Evolutionary conservation across 2,329 filamentous ascomycete genomes (phyloP).

Genomic region (Sphaerulina vaccinii): DNA sequence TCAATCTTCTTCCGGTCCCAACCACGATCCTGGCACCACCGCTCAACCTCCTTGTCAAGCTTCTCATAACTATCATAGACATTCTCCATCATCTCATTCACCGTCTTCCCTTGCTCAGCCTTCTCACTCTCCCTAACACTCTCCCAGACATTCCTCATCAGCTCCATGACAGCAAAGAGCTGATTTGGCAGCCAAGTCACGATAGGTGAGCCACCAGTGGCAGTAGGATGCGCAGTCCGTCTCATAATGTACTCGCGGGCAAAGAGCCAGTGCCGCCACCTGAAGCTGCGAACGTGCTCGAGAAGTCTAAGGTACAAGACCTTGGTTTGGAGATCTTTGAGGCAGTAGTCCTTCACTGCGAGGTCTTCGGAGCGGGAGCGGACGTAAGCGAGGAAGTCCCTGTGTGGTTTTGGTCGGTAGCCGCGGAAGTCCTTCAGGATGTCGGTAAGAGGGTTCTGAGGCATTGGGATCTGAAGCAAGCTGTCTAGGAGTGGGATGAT

Average conservation of each 20-base stretch:
- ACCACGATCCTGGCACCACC: slow-evolving; percentile 56
- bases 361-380: slow-evolving; percentile 51
- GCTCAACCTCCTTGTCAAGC: slow-evolving; percentile 70
- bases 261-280: slow-evolving; percentile 84
- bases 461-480: slow-evolving; percentile 82
- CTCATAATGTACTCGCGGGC: slow-evolving; percentile 82
- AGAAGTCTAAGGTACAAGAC: slow-evolving; percentile 53
- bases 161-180: slow-evolving; percentile 68
- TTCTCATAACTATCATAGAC: slow-evolving; percentile 63
- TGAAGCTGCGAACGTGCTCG: slow-evolving; percentile 75
- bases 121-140: slow-evolving; percentile 29
- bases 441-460: slow-evolving; percentile 79
- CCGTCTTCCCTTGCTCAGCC: slow-evolving; percentile 21
- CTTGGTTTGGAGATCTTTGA: slow-evolving; percentile 35
- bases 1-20: slow-evolving; percentile 16
- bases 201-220: slow-evolving; percentile 77
- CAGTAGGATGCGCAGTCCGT: slow-evolving; percentile 71
- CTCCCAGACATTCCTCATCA: slow-evolving; percentile 63
- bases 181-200: slow-evolving; percentile 85
- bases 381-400: slow-evolving; percentile 77
- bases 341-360: slow-evolving; percentile 58
- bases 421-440: slow-evolving; percentile 86
- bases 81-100: slow-evolving; percentile 62
- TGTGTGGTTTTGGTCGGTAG: slow-evolving; percentile 86
- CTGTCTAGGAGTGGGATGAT: slow-evolving; percentile 89